Base-by-base conservation (phyloP, 2,329 filamentous ascomycete genomes). In the Neopestalotiopsis clavispora region DNA sequence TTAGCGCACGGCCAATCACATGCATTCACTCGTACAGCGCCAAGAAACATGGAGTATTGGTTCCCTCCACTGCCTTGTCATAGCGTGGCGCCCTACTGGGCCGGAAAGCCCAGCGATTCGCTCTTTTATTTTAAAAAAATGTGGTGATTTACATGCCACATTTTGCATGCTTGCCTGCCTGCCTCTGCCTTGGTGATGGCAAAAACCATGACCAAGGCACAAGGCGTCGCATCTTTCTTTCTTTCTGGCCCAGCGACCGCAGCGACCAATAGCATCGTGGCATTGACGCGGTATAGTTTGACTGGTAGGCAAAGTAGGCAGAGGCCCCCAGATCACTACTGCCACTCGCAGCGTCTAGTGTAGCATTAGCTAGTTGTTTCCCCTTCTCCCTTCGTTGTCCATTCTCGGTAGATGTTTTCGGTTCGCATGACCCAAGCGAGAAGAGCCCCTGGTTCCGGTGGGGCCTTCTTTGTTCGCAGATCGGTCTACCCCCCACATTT, bases 341-440 rank as follows among this genome's bases (percentile, higher is more conserved):
- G 34, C 34, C 34, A 38, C 34, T 38, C 34, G 34, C 23, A 38
- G 34, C 34, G 34, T 38, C 34, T 38, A 38, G 34, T 38, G 34
- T 38, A 38, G 34, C 34, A 38, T 38, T 38, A 34, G 10, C 30
- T 23, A 28, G 30, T 7, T 20, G 30, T 6, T 20, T 28, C 23
- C 34, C 13, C n/a, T 38, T 13, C 23, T 34, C 23, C 23, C 17
- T 40, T 38, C 13, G 30, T 61, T 61, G 59, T 61, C 59, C 28
- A 61, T 61, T 40, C 59, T 61, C 59, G 59, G 59, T 61, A 61
- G 59, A 61, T 61, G 59, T 14, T 40, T n/a, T 61, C 59, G 59
- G 59, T 61, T 34, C 59, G 30, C 23, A 34, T 34, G 10, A 17
- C 57, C 30, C 23, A 61, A 42, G 59, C 59, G n/a, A 30, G 28